Evolutionary conservation across 768 basidiomycete species (phyloP).

Genomic region (Leccinum rimulosum): DNA sequence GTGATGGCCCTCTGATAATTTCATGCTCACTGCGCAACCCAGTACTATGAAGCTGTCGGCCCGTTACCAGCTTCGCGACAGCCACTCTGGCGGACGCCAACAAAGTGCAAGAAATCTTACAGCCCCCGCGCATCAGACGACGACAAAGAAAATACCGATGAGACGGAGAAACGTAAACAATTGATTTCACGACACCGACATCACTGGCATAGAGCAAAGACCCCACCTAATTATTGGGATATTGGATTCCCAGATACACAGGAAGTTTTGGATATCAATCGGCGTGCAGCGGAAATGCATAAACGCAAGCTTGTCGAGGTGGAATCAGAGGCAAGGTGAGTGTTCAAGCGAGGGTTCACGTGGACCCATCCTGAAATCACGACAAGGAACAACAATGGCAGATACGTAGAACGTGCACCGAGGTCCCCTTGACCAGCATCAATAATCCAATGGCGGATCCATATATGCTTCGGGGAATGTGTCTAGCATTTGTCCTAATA

Average conservation of each 20-base stretch:
- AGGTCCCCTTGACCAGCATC: constrained; percentile 15
- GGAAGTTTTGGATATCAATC: constrained; percentile 73
- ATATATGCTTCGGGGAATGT: constrained; percentile 40
- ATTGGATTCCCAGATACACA: constrained; percentile 91
- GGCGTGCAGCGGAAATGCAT: constrained; percentile 70
- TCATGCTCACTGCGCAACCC: background rate
- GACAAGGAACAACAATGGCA: constrained; percentile 23
- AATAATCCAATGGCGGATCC: constrained; percentile 5
- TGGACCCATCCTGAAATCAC: background rate
- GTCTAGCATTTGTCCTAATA: constrained; percentile 47
- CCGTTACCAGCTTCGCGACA: constrained; percentile 67
- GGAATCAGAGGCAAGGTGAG: constrained; percentile 58
- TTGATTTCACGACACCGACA: constrained; percentile 70
- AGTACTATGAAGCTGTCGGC: constrained; percentile 82
- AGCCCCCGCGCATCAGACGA: constrained; percentile 3
- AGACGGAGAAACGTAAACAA: constrained; percentile 55
- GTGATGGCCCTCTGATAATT: background rate
- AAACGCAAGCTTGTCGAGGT: constrained; percentile 57
- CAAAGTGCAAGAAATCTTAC: constrained; percentile 28
- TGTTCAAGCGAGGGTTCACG: constrained; percentile 1
- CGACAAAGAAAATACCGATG: constrained; percentile 34
- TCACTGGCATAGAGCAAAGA: constrained; percentile 66
- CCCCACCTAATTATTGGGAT: constrained; percentile 87
- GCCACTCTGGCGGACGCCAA: constrained; percentile 74
- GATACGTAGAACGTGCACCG: constrained; percentile 24